Base-by-base conservation (phyloP, 148 eudicot species). In the Beta vulgaris region DNA sequence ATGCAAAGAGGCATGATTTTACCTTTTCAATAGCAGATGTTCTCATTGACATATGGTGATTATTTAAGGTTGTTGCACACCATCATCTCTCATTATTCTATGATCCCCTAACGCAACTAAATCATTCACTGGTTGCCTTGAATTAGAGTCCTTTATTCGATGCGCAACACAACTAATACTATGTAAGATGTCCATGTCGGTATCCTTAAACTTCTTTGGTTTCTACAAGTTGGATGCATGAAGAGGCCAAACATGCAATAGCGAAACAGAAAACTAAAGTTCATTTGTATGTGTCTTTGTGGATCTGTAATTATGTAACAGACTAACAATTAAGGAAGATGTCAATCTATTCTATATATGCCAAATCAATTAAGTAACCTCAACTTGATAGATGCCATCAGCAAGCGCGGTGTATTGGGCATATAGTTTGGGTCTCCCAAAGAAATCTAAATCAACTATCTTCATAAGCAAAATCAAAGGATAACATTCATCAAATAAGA, bases 1-100 rank as follows among this genome's bases (percentile, higher is more conserved):
- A 13, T 53, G 64, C 49, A 63, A 65, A 32, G 63, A 31, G 31
- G 57, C 14, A 60, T 39, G 65, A 29, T 7, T 23, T 23, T 75
- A 87, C 97, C 93, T 87, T 81, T 76, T 18, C 74, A 62, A 61
- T 69, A 51, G 74, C 84, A 77, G 72, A 73, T 70, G 69, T 71
- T 61, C 51, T 80, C 76, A 46, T 72, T 74, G 74, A 82, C 78
- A 81, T 71, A 54, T 71, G 79, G 77, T 69, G 46, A 74, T 81
- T 77, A 62, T 37, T 72, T 39, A 40, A 73, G 57, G 35, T n/a
- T 49, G 61, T 77, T 78, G 48, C 39, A 69, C 82, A 55, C 43
- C 73, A 79, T 63, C 74, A 64, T 46, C 57, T 39, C 58, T 42
- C 34, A 46, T 76, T 72, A 48, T n/a, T n/a, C n/a, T 43, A 55